Percentiles rank a stretch among this genome's conserved stretches.
phyloP scores from a whole-genome alignment of 495 filamentous ascomycete species.

The Aspergillus panamensis region DNA sequence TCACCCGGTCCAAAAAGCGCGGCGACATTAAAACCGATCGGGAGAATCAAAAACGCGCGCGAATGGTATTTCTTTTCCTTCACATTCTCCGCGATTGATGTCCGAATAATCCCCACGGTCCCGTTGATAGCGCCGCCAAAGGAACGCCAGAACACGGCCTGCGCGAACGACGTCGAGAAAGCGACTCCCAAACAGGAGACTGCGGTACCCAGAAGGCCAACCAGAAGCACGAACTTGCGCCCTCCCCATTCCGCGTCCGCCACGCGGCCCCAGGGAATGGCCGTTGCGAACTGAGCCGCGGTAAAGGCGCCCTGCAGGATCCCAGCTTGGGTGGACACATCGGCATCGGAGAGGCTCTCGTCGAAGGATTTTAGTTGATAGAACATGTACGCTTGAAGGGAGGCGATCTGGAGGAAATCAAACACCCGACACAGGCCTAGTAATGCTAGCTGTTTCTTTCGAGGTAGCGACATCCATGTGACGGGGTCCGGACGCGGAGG shows the following conservation, averaged over 20 bases:
- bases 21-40: slow-evolving; percentile 76
- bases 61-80: slow-evolving; percentile 68
- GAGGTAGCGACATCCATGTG: slow-evolving; percentile 66
- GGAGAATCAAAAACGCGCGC: slow-evolving; percentile 64
- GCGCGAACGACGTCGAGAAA: slow-evolving; percentile 66
- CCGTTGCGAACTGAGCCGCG: slow-evolving; percentile 77
- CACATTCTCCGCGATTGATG: slow-evolving; percentile 78
- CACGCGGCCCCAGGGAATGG: slow-evolving; percentile 77
- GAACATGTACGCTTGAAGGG: slow-evolving; percentile 68
- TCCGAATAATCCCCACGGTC: slow-evolving; percentile 76
- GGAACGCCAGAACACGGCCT: slow-evolving; percentile 69
- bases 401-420: slow-evolving; percentile 48
- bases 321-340: slow-evolving; percentile 73
- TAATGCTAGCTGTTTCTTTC: slow-evolving; percentile 69
- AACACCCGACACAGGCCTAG: slow-evolving; percentile 70
- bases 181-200: slow-evolving; percentile 76
- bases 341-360: slow-evolving; percentile 57
- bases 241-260: slow-evolving; percentile 69
- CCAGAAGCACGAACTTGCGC: slow-evolving; percentile 71
- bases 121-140: slow-evolving; percentile 78
- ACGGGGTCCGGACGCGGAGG: slow-evolving; percentile 40
- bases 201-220: slow-evolving; percentile 69
- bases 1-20: slow-evolving; percentile 68
- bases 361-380: slow-evolving; percentile 73
- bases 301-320: slow-evolving; percentile 77